Conservation (phyloP, 2,329 filamentous ascomycete genomes). For the Claviceps sp. region DNA sequence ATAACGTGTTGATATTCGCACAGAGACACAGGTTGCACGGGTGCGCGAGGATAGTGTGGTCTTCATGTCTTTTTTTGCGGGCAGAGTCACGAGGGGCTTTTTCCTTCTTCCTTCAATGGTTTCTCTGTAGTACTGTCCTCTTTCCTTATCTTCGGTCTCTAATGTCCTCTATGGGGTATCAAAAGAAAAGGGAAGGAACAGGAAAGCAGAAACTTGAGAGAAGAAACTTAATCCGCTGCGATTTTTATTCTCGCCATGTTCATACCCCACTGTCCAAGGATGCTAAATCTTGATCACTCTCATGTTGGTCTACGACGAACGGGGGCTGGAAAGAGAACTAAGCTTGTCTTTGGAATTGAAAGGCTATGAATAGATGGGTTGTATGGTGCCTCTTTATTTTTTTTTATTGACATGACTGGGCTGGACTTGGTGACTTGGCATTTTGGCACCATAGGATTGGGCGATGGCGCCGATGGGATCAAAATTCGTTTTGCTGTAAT, state of each 20-base stretch:
- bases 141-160: background rate
- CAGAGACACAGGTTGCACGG: background rate
- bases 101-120: background rate
- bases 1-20: background rate
- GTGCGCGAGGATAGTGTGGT: background rate
- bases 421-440: constrained; percentile 16
- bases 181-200: background rate
- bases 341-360: constrained; percentile 1
- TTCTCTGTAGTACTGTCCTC: background rate
- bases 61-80: background rate
- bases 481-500: background rate
- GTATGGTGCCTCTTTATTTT: constrained; percentile 15
- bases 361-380: constrained; percentile 8
- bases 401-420: constrained; percentile 7
- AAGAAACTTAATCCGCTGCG: background rate
- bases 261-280: background rate
- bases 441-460: constrained; percentile 24
- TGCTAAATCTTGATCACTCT: background rate
- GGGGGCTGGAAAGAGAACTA: background rate
- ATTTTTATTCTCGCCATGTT: background rate
- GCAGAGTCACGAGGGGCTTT: background rate
- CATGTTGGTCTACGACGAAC: background rate
- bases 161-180: background rate
- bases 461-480: constrained; percentile 16
- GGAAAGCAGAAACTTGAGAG: background rate